phyloP scores from a whole-genome alignment of 768 basidiomycete species.

The Cystobasidiopsis lactophilus region DNA sequence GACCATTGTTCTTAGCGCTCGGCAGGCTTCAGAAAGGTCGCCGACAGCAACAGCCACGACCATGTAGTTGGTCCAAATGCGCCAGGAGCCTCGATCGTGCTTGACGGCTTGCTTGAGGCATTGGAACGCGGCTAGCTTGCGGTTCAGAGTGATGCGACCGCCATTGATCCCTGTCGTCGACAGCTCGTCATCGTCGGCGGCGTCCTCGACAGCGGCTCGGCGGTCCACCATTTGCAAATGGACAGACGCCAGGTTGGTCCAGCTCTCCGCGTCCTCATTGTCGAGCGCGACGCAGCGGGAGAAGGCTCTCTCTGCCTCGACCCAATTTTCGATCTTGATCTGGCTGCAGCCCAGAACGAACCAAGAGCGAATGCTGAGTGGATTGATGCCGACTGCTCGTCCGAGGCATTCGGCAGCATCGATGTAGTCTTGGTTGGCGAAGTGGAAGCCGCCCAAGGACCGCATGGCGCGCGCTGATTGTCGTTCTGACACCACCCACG shows the following conservation, averaged over 20 bases:
- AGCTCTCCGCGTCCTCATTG: constrained; percentile 90
- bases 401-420: constrained; percentile 45
- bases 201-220: constrained; percentile 21
- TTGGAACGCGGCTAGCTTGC: constrained; percentile 73
- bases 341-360: constrained; percentile 86
- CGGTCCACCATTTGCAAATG: constrained; percentile 57
- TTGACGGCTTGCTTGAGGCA: constrained; percentile 78
- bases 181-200: constrained; percentile 23
- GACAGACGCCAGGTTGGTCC: constrained; percentile 89
- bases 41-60: constrained; percentile 79
- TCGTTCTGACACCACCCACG: constrained; percentile 59
- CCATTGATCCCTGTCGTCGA: constrained; percentile 1
- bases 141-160: constrained; percentile 23
- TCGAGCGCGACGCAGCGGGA: constrained; percentile 68
- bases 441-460: constrained; percentile 65
- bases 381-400: constrained; percentile 66
- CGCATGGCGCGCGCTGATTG: constrained; percentile 80
- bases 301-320: constrained; percentile 61
- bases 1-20: constrained; percentile 59
- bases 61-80: constrained; percentile 98
- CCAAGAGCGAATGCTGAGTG: constrained; percentile 69
- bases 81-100: constrained; percentile 71
- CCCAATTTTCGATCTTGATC: constrained; percentile 65
- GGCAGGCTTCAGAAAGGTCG: constrained; percentile 65
- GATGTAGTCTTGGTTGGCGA: constrained; percentile 41